A percentile compares a stretch with the other conserved stretches of the same genome.
Evolutionary conservation across 257 asterid genomes (phyloP).

Genomic region (Solanum peruvianum): DNA sequence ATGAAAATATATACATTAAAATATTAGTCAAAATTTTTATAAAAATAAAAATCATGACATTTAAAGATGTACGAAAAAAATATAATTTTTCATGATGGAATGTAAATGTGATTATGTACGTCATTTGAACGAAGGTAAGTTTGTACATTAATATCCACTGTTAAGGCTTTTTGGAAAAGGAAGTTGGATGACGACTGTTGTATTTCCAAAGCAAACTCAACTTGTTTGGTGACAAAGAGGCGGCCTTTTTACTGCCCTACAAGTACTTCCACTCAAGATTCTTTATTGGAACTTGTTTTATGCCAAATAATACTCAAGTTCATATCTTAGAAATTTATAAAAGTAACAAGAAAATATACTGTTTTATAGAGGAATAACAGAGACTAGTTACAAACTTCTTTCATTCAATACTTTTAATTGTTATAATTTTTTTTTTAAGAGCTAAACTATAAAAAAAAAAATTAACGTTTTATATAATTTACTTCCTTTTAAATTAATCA

Average conservation of each 20-base stretch:
- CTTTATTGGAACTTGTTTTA: not conserved
- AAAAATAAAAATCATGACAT: no score
- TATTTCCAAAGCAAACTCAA: not conserved
- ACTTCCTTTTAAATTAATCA: no score
- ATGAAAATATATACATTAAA: no score
- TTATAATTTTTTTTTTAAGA: no score
- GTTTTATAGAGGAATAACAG: not conserved
- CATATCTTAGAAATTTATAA: not conserved
- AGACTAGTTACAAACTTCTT: accelerated
- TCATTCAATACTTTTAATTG: no score
- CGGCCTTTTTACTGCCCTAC: not conserved
- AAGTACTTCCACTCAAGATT: not conserved
- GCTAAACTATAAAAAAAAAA: no score
- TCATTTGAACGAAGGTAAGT: not conserved
- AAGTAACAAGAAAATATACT: not conserved
- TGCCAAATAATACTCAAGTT: not conserved
- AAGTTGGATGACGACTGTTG: not conserved
- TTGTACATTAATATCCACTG: not conserved
- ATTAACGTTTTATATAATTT: no score
- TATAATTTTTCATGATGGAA: no score
- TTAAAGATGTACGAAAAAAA: no score
- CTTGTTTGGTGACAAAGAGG: not conserved
- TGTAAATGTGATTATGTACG: no score
- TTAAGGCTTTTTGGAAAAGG: not conserved
- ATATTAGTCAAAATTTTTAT: no score